Evolutionary conservation across 345 rosid species (phyloP), one percentile per base, ranked within the genome.

Genomic region (Eucalyptus guilfoylei): DNA sequence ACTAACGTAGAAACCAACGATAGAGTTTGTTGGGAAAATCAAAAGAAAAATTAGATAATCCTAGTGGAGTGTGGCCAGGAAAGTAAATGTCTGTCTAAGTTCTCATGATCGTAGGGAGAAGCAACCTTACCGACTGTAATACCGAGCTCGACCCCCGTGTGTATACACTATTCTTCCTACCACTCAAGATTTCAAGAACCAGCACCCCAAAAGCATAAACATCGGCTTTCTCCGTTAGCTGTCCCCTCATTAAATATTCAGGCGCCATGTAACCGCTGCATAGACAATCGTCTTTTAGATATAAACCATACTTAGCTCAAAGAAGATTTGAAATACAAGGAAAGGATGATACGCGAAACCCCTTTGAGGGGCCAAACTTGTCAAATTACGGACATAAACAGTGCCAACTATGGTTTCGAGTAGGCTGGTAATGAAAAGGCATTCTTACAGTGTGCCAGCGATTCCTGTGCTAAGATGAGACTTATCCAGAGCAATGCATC

Each of bases 251-350:
- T 10, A 96, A 94, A 91, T 96, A 97, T 58, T 96, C 98, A 5
- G 97, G 98, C 89, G 98, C 98, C 95, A 96, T 93, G 86, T 97
- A 97, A 85, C 98, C 98, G 21, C 99, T 95, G 89, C 48, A 90
- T 88, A 55, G 67, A 49, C 9, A 6, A 80, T 15, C 44, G 2
- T 24, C 24, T 12, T 14, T 42, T 7, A 10, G 21, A 58, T 24
- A 47, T 48, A 34, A 15, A 40, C 49, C 37, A 49, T 14, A 47
- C 44, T 50, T 62, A 86, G 42, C 76, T 10, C 32, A 48, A 23
- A 45, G 30, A 19, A 28, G 45, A 23, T 49, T 6, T 86, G 49
- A 40, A 42, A 32, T 49, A 5, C 17, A 50, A 49, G 23, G 8
- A 5, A 23, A 49, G 52, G 17, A 0, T 49, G 52, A 49, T 54